These are phyloP conservation scores for Ustulina deusta DNA, from an alignment of 2,329 filamentous ascomycete genomes.

Conservation along the genomic window DNA sequence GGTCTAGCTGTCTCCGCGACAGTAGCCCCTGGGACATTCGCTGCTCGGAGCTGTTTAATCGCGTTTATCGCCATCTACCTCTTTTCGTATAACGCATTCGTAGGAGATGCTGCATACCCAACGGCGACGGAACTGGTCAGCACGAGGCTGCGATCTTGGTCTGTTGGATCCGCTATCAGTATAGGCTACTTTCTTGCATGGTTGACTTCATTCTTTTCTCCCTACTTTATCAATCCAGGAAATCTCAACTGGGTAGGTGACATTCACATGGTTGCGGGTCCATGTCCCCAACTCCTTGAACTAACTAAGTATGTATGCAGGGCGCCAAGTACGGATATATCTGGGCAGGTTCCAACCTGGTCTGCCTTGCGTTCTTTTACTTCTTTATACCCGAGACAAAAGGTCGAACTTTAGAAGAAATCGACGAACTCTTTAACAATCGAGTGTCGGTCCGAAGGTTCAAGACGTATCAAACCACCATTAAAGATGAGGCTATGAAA, in stretches of 20 bases:
- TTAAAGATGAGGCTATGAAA: slow-evolving; percentile 44
- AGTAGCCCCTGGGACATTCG: slow-evolving; percentile 46
- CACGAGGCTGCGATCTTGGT: slow-evolving; percentile 59
- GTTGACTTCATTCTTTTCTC: slow-evolving; percentile 50
- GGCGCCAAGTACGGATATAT: slow-evolving; percentile 60
- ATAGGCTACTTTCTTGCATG: slow-evolving; percentile 61
- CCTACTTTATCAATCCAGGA: slow-evolving; percentile 50
- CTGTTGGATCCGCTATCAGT: slow-evolving; percentile 62
- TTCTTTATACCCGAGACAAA: slow-evolving; percentile 49
- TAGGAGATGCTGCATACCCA: slow-evolving; percentile 57
- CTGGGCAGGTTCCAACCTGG: slow-evolving; percentile 53
- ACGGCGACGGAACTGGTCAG: slow-evolving; percentile 59
- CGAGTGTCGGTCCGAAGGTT: slow-evolving; percentile 47
- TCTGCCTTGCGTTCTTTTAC: slow-evolving; percentile 49
- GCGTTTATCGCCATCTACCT: slow-evolving; percentile 53
- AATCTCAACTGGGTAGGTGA: slow-evolving; percentile 49
- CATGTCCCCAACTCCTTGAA: not conserved
- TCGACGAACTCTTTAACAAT: slow-evolving; percentile 49
- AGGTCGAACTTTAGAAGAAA: slow-evolving; percentile 48
- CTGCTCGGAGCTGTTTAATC: slow-evolving; percentile 52
- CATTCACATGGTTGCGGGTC: too few species aligned
- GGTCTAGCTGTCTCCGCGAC: slow-evolving; percentile 54
- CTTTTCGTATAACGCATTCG: slow-evolving; percentile 55
- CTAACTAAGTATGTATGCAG: slow-evolving; percentile 38
- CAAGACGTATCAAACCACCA: slow-evolving; percentile 45